Base-by-base conservation (phyloP, 176 grass and related monocot genomes). In the Ensete ventricosum region DNA sequence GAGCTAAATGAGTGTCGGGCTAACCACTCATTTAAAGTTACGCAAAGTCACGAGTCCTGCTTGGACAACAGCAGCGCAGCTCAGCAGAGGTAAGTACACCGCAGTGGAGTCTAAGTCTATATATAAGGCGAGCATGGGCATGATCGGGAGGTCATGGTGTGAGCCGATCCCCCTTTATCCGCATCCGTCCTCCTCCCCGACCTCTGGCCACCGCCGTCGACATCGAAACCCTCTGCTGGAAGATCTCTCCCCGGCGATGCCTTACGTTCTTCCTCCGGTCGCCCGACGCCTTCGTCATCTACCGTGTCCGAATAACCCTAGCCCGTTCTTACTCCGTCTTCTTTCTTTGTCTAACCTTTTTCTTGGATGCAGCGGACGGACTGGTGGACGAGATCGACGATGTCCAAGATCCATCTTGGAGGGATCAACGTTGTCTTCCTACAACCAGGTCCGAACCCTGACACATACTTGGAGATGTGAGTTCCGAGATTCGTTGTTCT, bases 151-250 rank as follows among this genome's bases (percentile, higher is more conserved):
- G 55, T 96, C 66, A 73, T 96, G 17, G 74, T 91, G 14, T 84
- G 84, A 54, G 83, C 80, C 64, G 73, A 55, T 69, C 25, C 64
- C 54, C 25, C 67, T 9, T 9, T 51, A 14, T 34, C 91, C 12
- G 19, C 79, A 4, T 67, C 88, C 9, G 52, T 73, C 62, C 51
- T 60, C 53, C 29, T 67, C 24, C 24, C 8, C 57, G 11, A 21
- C 24, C 14, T 55, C 43, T 20, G 62, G 78, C 17, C 60, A 19
- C 77, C 20, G 64, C 79, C 1, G 7, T 84, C 65, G 83, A 89
- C 64, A 66, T 96, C 79, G 88, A 91, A 8, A 81, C 79, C 49
- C 79, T 96, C 78, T 96, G 85, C 76, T 89, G 88, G 83, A 87
- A 85, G 92, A 59, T 91, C 54, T 87, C 88, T 55, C 77, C 86